Conservation (phyloP, 495 filamentous ascomycete genomes). For the Neurospora sp. region DNA sequence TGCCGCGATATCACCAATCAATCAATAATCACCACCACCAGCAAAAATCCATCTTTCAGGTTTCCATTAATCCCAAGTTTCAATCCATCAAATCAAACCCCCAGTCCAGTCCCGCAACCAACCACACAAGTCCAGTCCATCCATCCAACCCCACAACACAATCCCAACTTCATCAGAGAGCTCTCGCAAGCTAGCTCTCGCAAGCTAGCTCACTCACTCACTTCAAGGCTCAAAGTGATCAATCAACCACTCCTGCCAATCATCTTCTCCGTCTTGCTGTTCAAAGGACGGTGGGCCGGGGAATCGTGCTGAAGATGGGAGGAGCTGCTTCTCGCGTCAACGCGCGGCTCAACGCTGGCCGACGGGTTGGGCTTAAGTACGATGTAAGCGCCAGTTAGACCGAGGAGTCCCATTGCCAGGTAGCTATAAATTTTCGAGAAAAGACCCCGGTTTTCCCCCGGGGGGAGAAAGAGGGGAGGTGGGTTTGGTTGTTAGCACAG, state of each 20-base stretch:
- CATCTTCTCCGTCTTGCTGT: neutral
- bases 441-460: too few species aligned
- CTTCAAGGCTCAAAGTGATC: neutral
- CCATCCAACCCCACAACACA: neutral
- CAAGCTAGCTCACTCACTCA: neutral
- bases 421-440: neutral
- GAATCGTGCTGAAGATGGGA: neutral
- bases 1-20: too few species aligned
- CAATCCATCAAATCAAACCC: neutral
- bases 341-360: neutral
- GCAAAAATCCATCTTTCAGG: too few species aligned
- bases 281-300: neutral
- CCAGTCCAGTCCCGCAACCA: neutral
- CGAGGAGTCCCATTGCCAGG: neutral
- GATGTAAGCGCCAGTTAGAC: neutral
- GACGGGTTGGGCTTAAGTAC: neutral
- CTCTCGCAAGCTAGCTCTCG: too few species aligned
- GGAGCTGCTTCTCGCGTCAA: neutral
- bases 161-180: too few species aligned
- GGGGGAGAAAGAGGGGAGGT: neutral
- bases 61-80: neutral
- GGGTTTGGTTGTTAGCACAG: neutral
- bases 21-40: too few species aligned
- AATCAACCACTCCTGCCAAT: slow-evolving; percentile 1
- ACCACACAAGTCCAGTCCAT: too few species aligned